Evolutionary conservation across 73 alveolate genomes (phyloP), one percentile per base, ranked within the genome.

Genomic region (Symbiodinium natans): DNA sequence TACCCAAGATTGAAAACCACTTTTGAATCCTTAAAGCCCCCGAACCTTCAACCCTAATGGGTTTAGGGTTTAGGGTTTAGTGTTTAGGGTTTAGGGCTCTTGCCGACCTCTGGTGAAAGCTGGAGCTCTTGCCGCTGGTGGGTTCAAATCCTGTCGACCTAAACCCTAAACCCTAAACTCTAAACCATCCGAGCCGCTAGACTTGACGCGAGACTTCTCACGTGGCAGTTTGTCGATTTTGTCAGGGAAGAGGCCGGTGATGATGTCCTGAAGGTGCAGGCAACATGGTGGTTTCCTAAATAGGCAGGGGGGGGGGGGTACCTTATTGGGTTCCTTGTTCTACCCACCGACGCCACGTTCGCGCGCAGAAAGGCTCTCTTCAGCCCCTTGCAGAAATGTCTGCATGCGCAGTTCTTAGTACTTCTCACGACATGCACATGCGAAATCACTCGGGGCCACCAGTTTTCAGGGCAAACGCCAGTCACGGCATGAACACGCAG

Each of bases 151-250:
- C 75, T 31, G 0, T 27, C 11, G 10, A 15, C 75, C 75, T 56
- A 0, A 25, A 21, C 75, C 75, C 75, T 56, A 21, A 25, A 56
- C 5, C 74, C 74, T 8, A 11, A 11, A 11, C 56, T 11, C 56
- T n/a, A n/a, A n/a, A n/a, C 80, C 9, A 63, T 1, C 36, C 77
- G 17, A 63, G 82, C 59, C 29, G 73, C 86, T 40, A 7, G 46
- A 83, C 43, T 3, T 41, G 80, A 92, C 98, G 15, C 83, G 39
- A 3, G 98, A 92, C 21, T 36, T 75, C 33, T 92, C 98, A 33
- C 86, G 85, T 25, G 98, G 98, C 46, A 92, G 83, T 15, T 92
- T 75, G 83, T 92, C 98, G 83, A 92, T 38, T 68, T 92, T 92
- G 3, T 74, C 92, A 9, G 98, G 98, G 43, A 92, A 92, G 38